Percentiles rank a stretch among this genome's conserved stretches.
These are phyloP conservation scores for Globisporangium iwayamae DNA, from an alignment of 352 stramenopile genomes.

Conservation along the genomic window DNA sequence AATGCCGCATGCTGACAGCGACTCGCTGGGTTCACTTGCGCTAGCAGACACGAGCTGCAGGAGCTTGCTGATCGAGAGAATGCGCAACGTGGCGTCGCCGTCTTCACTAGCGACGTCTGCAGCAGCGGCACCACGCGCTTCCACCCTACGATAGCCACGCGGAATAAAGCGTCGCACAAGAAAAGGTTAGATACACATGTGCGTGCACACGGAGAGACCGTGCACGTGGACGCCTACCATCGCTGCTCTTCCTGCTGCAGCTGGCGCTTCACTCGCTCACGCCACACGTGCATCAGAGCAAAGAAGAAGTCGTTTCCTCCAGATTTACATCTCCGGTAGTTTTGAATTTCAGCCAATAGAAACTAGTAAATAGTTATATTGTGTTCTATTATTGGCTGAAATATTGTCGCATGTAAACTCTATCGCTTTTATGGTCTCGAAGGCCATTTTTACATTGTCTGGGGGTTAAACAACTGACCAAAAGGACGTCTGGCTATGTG, in stretches of 20 bases:
- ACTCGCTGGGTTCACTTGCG: not conserved
- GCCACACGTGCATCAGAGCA: conserved; percentile 5
- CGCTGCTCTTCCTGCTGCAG: conserved; percentile 13
- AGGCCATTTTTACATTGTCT: too few relatives aligned
- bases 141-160: not conserved
- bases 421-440: too few relatives aligned
- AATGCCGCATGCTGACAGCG: not conserved
- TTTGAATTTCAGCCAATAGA: not conserved
- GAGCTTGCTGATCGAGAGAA: conserved; percentile 9
- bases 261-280: conserved; percentile 12
- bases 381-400: too few relatives aligned
- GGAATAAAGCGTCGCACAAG: not conserved
- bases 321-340: too few relatives aligned
- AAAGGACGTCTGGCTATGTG: not conserved
- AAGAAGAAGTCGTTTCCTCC: too few relatives aligned
- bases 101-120: not conserved
- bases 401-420: too few relatives aligned
- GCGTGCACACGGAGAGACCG: not conserved
- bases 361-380: too few relatives aligned
- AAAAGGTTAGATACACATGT: not conserved
- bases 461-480: not conserved
- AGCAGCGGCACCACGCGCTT: not conserved
- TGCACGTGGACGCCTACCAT: conserved; percentile 1
- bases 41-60: not conserved
- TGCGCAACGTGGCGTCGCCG: not conserved